Conservation (phyloP, 345 rosid genomes). For the Tarenaya hassleriana region DNA sequence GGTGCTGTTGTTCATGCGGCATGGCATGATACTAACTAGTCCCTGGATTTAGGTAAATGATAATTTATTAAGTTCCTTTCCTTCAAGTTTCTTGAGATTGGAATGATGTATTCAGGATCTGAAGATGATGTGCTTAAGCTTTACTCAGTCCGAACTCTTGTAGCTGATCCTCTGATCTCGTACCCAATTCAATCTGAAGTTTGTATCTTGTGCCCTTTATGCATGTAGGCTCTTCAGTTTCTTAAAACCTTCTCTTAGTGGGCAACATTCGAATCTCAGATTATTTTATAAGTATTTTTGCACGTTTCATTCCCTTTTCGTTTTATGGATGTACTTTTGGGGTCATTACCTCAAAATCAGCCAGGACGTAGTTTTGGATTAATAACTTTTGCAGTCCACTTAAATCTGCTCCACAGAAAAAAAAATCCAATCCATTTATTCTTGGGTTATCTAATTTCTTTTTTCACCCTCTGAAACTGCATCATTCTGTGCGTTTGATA, state of each 20-base stretch:
- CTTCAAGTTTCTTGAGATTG: not conserved
- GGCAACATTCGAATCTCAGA: too few relatives aligned
- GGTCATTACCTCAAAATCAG: too few relatives aligned
- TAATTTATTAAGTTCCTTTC: not conserved
- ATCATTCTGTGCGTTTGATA: conserved; percentile 2
- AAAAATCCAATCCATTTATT: not conserved
- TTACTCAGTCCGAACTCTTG: not conserved
- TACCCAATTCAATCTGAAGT: not conserved
- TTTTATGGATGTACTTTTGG: too few relatives aligned
- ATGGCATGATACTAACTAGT: not conserved
- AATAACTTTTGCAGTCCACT: too few relatives aligned
- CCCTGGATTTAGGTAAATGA: not conserved
- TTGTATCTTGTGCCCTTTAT: too few relatives aligned
- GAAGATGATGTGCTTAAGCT: not conserved
- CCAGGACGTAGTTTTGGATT: too few relatives aligned
- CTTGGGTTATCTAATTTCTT: conserved; percentile 4
- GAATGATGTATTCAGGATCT: not conserved
- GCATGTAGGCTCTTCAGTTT: too few relatives aligned
- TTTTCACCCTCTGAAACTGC: conserved; percentile 5
- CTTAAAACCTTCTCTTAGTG: too few relatives aligned
- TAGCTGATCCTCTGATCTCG: not conserved
- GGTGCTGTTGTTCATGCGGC: not conserved
- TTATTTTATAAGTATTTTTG: too few relatives aligned
- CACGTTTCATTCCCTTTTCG: too few relatives aligned
- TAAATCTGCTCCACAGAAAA: not conserved